A percentile compares a stretch with the other conserved stretches of the same genome.
phyloP scores from a whole-genome alignment of 805 yeast species.

The Priceomyces melissophilus region DNA sequence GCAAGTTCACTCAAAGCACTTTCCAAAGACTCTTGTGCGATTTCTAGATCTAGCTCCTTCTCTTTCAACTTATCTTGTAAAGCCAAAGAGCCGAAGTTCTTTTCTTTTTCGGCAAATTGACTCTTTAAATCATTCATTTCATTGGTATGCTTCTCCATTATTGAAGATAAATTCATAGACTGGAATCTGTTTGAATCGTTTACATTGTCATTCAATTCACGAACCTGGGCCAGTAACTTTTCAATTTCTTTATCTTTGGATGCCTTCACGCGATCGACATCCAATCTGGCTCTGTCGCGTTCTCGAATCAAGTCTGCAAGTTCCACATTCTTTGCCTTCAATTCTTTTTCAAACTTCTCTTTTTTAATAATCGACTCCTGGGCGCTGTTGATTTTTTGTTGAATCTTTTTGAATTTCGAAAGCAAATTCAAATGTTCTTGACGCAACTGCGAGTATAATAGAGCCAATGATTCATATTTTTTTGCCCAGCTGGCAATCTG shows the following conservation, averaged over 20 bases:
- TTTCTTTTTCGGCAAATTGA: slow-evolving; percentile 39
- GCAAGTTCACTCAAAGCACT: slow-evolving; percentile 62
- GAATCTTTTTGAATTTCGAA: slow-evolving; percentile 73
- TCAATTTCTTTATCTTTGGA: slow-evolving; percentile 64
- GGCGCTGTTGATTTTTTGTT: slow-evolving; percentile 82
- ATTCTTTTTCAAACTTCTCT: slow-evolving; percentile 76
- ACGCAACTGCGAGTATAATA: slow-evolving; percentile 83
- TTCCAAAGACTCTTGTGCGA: slow-evolving; percentile 76
- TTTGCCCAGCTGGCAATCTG: slow-evolving; percentile 76
- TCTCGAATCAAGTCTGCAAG: slow-evolving; percentile 86
- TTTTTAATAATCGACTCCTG: slow-evolving; percentile 85
- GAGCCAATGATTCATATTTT: slow-evolving; percentile 86
- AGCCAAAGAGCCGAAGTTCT: slow-evolving; percentile 20
- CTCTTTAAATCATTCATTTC: slow-evolving; percentile 55
- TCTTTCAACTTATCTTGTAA: slow-evolving; percentile 51
- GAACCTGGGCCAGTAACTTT: slow-evolving; percentile 57
- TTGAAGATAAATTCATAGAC: slow-evolving; percentile 57
- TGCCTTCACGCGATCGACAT: slow-evolving; percentile 67
- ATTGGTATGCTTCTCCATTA: slow-evolving; percentile 58
- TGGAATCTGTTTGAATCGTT: slow-evolving; percentile 60
- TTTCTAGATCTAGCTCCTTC: slow-evolving; percentile 75
- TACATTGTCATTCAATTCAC: slow-evolving; percentile 56
- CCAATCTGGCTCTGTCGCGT: slow-evolving; percentile 83
- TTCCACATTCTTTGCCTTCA: slow-evolving; percentile 82
- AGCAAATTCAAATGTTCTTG: slow-evolving; percentile 84